Conservation (phyloP, 805 yeast species). For the Saccharomycopsis sp. region DNA sequence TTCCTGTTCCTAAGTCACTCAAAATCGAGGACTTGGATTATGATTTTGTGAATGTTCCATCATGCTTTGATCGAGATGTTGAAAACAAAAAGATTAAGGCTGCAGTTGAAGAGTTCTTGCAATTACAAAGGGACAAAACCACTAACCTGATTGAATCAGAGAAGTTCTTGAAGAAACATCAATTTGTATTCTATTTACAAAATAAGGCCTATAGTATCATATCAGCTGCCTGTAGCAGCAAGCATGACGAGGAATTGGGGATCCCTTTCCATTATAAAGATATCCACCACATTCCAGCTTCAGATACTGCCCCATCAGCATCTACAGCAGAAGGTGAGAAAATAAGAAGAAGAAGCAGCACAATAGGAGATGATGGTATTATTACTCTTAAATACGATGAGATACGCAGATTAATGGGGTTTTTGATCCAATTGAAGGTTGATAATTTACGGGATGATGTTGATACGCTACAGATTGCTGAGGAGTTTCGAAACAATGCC, state of each 20-base stretch:
- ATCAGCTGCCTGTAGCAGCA: neutral
- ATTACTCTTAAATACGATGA: conserved; percentile 14
- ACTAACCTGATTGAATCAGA: neutral
- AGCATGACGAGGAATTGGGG: conserved; percentile 9
- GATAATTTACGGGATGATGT: conserved; percentile 10
- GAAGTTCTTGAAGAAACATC: conserved; percentile 3
- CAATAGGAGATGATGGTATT: neutral
- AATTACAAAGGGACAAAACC: neutral
- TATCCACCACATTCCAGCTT: conserved; percentile 1
- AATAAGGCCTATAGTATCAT: conserved; percentile 4
- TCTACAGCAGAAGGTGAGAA: neutral
- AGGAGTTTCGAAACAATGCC: conserved; percentile 17
- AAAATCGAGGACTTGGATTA: conserved; percentile 3
- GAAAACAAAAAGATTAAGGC: conserved; percentile 8
- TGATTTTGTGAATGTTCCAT: conserved; percentile 13
- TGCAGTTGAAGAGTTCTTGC: conserved; percentile 2
- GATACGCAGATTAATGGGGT: conserved; percentile 13
- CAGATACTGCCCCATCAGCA: neutral
- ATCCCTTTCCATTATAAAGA: conserved; percentile 15
- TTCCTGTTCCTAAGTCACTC: conserved; percentile 11
- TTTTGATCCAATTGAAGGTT: conserved; percentile 13
- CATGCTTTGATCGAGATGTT: conserved; percentile 3
- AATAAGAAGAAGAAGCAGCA: neutral
- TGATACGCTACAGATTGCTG: conserved; percentile 13
- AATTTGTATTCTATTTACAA: conserved; percentile 6